Base-by-base conservation (phyloP, 2,329 filamentous ascomycete genomes). In the Rachicladosporium sp. region DNA sequence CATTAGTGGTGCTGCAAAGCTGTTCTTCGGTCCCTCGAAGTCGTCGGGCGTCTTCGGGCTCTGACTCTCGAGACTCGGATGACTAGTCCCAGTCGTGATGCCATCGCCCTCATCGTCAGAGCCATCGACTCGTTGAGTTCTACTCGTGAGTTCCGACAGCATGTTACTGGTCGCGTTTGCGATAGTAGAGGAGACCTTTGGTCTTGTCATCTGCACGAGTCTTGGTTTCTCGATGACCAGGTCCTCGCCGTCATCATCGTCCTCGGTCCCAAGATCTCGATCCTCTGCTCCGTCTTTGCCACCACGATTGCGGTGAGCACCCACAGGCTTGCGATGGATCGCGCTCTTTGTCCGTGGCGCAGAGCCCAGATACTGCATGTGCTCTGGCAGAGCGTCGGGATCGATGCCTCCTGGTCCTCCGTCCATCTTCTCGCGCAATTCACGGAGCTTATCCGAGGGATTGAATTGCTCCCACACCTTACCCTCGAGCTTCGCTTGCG, bases 361-460 rank as follows among this genome's bases (percentile, higher is more conserved):
- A 15, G 61, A 56, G 30, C 65, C 65, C 36, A 94, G 72, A 76
- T 81, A 78, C 44, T 76, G 77, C 50, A 88, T 74, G 48, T 82
- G 61, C 54, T 73, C 60, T 47, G 68, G 62, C 38, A 60, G 46
- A 9, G 46, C 50, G 12, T 65, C 61, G 23, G 53, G 37, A 37
- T 64, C 65, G 46, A 64, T 55, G 40, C 70, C 69, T 38, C 70
- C 50, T 41, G 55, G 42, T 35, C 52, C 66, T 15, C 74, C 77
- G 47, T 96, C 91, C 91, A 98, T 98, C 63, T 88, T 80, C 63
- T 96, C 89, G 43, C 91, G 81, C 36, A 96, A 70, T 48, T 93
- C 89, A 48, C 91, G 81, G 43, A 98, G 70, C 53, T 88, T 80
- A 64, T 98, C 91, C 33, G 87, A 95, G 9, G 91, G 89, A 29